Base-by-base conservation (phyloP, 768 basidiomycete genomes). In the Mycena rebaudengoi region DNA sequence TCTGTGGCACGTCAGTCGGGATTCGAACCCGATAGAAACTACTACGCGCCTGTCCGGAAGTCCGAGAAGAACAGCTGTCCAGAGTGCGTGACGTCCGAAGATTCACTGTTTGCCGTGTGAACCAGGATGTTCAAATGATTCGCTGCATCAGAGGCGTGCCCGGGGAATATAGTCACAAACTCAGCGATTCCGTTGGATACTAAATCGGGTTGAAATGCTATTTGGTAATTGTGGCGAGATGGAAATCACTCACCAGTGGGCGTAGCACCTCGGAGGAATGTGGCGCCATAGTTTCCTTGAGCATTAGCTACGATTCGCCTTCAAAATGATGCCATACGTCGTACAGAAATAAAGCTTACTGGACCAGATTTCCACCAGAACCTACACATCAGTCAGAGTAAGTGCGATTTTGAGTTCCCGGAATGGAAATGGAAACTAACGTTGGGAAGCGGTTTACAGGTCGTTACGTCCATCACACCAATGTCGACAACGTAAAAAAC, bases 21-120 rank as follows among this genome's bases (percentile, higher is more conserved):
- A 21, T 37, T 26, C 50, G 13, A 33, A 5, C 1, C 4, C 2
- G 13, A 18, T 13, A 37, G 11, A n/a, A 35, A 16, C 20, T 40
- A 29, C 14, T 8, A 54, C 45, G 11, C 40, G 51, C 66, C 37
- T 21, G 74, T 78, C 77, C 77, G 77, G 26, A 60, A 62, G 52
- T 80, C 79, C 18, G 74, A 73, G 69, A 81, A 81, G 75, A 80
- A 82, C 20, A 81, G 65, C 58, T 77, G 78, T 7, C 80, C 80
- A 40, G 74, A 67, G 63, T 81, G 80, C 10, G 70, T 40, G 7
- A 75, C 69, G 4, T 57, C 51, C 5, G 74, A 73, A 28, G 72
- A 63, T 25, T 69, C 57, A 21, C 71, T 67, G 16, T 72, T 65
- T 26, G 69, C 65, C 37, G 69, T 64, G 65, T 78, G 76, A 5